These are phyloP conservation scores for Penicillium robsamsonii DNA, from an alignment of 495 filamentous ascomycete genomes.

Conservation along the genomic window DNA sequence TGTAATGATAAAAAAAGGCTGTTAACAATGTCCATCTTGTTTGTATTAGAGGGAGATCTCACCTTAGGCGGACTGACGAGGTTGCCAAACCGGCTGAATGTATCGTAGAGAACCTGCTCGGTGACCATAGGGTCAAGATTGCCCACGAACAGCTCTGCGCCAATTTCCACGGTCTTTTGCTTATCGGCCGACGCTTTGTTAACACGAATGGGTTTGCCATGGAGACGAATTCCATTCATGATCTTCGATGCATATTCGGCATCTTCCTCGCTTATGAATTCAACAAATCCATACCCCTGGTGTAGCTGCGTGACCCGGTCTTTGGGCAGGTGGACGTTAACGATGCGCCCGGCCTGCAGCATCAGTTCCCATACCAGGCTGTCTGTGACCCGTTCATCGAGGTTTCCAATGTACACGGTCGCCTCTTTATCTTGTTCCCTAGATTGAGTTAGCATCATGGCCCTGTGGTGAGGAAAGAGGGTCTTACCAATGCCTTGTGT, in stretches of 20 bases:
- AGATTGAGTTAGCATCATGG: conserved; percentile 13
- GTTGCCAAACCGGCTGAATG: conserved; percentile 89
- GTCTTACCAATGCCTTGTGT: conserved; percentile 76
- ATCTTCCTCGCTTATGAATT: conserved; percentile 93
- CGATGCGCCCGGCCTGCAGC: conserved; percentile 92
- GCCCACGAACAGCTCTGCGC: conserved; percentile 94
- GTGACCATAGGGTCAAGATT: conserved; percentile 94
- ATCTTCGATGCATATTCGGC: conserved; percentile 96
- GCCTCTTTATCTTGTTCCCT: conserved; percentile 99
- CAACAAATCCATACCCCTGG: conserved; percentile 98
- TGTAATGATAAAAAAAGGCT: conserved; percentile 19
- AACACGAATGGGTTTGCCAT: conserved; percentile 91
- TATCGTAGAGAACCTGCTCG: conserved; percentile 96
- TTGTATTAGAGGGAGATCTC: conserved; percentile 7
- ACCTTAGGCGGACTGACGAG: conserved; percentile 81
- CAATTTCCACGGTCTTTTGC: conserved; percentile 92
- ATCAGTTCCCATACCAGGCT: conserved; percentile 94
- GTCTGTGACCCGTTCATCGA: conserved; percentile 93
- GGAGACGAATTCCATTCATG: conserved; percentile 93
- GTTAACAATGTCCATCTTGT: conserved; percentile 8
- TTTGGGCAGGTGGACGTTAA: conserved; percentile 96
- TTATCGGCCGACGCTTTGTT: conserved; percentile 98
- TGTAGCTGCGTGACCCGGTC: conserved; percentile 95
- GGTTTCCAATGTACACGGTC: conserved; percentile 96
- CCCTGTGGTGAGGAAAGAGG: background rate